Conservation (phyloP, 2,329 filamentous ascomycete species). For the Alternaria dauci region DNA sequence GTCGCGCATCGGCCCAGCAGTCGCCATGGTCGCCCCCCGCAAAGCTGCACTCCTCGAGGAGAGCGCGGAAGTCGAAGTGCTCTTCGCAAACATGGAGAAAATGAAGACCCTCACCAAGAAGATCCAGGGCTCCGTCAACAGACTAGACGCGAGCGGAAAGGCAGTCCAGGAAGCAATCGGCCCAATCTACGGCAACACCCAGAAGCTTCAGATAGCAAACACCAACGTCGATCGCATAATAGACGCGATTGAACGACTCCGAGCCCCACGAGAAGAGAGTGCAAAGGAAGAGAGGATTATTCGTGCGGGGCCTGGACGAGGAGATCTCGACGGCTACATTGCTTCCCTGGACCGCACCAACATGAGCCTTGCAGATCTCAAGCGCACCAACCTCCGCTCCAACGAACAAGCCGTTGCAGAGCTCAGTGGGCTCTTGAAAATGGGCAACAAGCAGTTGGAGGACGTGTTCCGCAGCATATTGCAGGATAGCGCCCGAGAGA, state of each 20-base stretch:
- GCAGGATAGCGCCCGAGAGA: conserved; percentile 75
- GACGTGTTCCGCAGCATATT: conserved; percentile 82
- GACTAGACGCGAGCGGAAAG: conserved; percentile 87
- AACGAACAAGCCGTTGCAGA: conserved; percentile 90
- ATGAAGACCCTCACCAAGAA: conserved; percentile 93
- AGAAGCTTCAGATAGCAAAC: conserved; percentile 85
- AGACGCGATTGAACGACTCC: conserved; percentile 84
- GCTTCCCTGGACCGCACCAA: conserved; percentile 88
- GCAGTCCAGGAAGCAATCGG: conserved; percentile 91
- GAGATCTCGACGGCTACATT: conserved; percentile 84
- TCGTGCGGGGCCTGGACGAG: conserved; percentile 69
- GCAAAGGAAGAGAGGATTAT: conserved; percentile 92
- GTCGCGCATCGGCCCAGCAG: conserved; percentile 29
- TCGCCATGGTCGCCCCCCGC: conserved; percentile 62
- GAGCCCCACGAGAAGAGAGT: conserved; percentile 91
- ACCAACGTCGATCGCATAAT: conserved; percentile 89
- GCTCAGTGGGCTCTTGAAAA: conserved; percentile 77
- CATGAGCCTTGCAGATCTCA: conserved; percentile 83
- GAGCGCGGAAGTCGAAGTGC: conserved; percentile 72
- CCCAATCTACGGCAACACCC: conserved; percentile 91
- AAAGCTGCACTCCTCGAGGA: conserved; percentile 69
- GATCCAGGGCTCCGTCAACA: conserved; percentile 85
- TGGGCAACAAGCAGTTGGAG: conserved; percentile 84
- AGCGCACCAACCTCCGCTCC: conserved; percentile 86
- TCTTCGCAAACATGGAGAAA: conserved; percentile 81